phyloP scores from a whole-genome alignment of 2,329 filamentous ascomycete species.

The Stromatinia cepivora region DNA sequence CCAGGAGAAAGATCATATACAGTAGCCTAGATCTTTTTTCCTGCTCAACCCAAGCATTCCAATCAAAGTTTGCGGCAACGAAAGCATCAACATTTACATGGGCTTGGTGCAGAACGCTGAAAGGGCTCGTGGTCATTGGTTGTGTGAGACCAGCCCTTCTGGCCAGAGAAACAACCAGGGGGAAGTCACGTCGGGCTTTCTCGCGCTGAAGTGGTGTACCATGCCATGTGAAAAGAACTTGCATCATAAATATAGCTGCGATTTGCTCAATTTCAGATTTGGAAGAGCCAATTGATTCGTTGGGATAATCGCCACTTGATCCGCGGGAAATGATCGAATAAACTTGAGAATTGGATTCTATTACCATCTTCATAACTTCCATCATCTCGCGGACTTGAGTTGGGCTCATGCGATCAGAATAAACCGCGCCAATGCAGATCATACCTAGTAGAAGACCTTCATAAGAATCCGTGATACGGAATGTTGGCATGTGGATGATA shows the following conservation, averaged over 20 bases:
- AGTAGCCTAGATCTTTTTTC: constrained; percentile 67
- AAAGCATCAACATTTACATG: constrained; percentile 49
- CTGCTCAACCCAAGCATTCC: constrained; percentile 68
- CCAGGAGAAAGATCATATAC: constrained; percentile 64
- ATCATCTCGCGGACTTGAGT: constrained; percentile 67
- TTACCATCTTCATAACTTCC: constrained; percentile 59
- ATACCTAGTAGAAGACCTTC: constrained; percentile 68
- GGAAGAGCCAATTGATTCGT: constrained; percentile 42
- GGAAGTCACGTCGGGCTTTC: constrained; percentile 59
- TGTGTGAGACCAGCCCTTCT: constrained; percentile 58
- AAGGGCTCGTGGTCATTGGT: constrained; percentile 51
- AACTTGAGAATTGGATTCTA: constrained; percentile 56
- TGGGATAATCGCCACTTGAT: constrained; percentile 44
- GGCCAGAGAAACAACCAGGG: constrained; percentile 56
- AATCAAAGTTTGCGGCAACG: constrained; percentile 58
- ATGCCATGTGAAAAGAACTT: constrained; percentile 67
- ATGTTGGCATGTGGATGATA: constrained; percentile 69
- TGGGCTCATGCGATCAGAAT: constrained; percentile 62
- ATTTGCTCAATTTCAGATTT: constrained; percentile 62
- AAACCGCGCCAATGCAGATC: constrained; percentile 73
- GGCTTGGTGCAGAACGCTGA: constrained; percentile 62
- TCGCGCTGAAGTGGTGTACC: constrained; percentile 66
- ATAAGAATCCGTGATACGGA: constrained; percentile 65
- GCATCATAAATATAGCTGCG: constrained; percentile 64
- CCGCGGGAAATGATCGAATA: constrained; percentile 49